phyloP scores from a whole-genome alignment of 2,329 filamentous ascomycete species.

The Aureobasidium sp. region DNA sequence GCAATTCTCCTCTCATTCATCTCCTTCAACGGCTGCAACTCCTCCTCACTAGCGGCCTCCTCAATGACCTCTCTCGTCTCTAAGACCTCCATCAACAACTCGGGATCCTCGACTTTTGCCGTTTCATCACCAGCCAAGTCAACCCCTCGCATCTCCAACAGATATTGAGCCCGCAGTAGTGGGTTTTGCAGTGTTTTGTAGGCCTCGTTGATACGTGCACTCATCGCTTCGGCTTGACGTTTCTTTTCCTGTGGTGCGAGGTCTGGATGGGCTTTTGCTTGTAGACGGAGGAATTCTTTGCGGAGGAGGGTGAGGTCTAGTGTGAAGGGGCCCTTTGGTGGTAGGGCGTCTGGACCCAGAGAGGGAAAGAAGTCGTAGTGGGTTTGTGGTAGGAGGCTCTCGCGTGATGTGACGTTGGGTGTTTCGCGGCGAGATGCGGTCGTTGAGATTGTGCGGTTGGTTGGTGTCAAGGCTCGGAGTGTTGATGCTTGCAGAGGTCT shows the following conservation, averaged over 20 bases:
- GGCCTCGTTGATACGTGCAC: constrained; percentile 88
- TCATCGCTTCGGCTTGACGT: constrained; percentile 77
- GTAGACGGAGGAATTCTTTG: constrained; percentile 87
- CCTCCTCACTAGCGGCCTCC: constrained; percentile 63
- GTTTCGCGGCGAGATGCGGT: background rate
- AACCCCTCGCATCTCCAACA: constrained; percentile 75
- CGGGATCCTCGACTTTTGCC: constrained; percentile 73
- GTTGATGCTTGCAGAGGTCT: background rate
- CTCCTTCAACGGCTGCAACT: constrained; percentile 63
- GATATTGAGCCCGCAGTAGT: constrained; percentile 86
- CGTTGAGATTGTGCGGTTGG: constrained; percentile 2
- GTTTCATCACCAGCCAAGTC: constrained; percentile 85
- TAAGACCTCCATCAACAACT: constrained; percentile 80
- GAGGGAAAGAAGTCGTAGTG: constrained; percentile 95
- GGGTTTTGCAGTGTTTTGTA: constrained; percentile 87
- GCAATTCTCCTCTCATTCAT: constrained; percentile 75
- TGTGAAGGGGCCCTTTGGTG: constrained; percentile 78
- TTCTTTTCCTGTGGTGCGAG: constrained; percentile 57
- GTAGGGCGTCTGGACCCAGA: constrained; percentile 75
- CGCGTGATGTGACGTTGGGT: constrained; percentile 3
- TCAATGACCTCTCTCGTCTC: constrained; percentile 74
- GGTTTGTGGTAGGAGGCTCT: constrained; percentile 47
- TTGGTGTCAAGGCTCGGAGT: background rate
- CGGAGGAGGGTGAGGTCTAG: constrained; percentile 77
- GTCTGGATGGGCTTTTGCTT: constrained; percentile 81